Evolutionary conservation across 1,284 basidiomycete species (phyloP), one percentile per base, ranked within the genome.

Genomic region (Takashimella tepidaria): DNA sequence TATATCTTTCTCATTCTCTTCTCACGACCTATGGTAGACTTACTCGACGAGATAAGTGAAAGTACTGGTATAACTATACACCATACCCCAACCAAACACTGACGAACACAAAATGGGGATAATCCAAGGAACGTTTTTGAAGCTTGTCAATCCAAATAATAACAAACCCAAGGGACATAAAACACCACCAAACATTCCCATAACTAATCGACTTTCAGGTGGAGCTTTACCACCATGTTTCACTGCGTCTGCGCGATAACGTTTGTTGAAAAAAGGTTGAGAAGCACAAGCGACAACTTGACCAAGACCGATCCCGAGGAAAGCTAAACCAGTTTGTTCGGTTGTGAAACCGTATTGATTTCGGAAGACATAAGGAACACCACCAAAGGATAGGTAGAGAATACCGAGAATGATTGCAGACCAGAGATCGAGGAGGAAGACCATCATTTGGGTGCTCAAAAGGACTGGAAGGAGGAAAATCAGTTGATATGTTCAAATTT

Each of bases 71-170:
- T 83, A 89, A 24, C 82, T 79, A 60, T 82, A 85, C 48, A 83
- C 80, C 49, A 75, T 63, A 3, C 74, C 76, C 37, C 60, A 54
- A 23, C 76, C 76, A 53, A 78, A 77, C 43, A 71, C 61, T 21
- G 49, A 47, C 8, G 56, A 54, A 16, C 53, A 27, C 23, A 70
- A 45, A 45, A 68, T 68, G 4, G 67, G 64, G 19, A 70, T 52
- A 31, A 68, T 84, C 87, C 88, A 90, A 55, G 83, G 87, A 0
- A 89, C 82, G 16, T 68, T 69, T 5, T 75, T 73, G 67, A 84
- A 86, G 1, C 83, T 84, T 1, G 87, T 87, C 59, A 87, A 86
- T 0, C 86, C 86, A 47, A 89, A 79, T 75, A 84, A 83, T 69
- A 84, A 86, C 1, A 89, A 77, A 77, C 83, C 79, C 23, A 88